Conservation (phyloP, 1,139 yeast genomes). For the Blastobotrys niveus region DNA sequence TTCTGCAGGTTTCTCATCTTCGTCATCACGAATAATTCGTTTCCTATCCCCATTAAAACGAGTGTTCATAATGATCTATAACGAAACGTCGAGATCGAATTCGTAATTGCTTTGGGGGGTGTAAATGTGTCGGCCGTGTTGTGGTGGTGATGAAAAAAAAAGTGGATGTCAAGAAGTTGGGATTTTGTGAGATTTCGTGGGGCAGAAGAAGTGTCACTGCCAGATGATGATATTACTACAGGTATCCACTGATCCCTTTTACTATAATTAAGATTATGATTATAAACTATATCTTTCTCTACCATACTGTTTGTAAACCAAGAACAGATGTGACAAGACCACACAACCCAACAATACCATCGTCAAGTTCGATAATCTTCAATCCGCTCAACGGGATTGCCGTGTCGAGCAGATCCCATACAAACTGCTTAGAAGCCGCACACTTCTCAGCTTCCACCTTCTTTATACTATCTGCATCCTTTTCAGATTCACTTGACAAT, state of each 20-base stretch:
- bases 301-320: constrained; percentile 74
- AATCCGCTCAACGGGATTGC: constrained; percentile 71
- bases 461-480: constrained; percentile 38
- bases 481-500: constrained; percentile 33
- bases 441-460: constrained; percentile 36
- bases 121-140: not conserved
- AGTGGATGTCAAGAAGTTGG: constrained; percentile 1
- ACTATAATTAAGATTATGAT: too few species aligned
- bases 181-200: not conserved
- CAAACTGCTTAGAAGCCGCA: constrained; percentile 55
- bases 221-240: too few species aligned
- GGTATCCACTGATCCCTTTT: too few species aligned
- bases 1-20: constrained; percentile 18
- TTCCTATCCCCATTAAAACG: constrained; percentile 26
- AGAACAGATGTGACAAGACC: constrained; percentile 77
- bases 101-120: too few species aligned
- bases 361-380: constrained; percentile 53
- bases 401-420: constrained; percentile 75
- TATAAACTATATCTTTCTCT: not conserved
- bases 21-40: constrained; percentile 31
- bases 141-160: constrained; percentile 1
- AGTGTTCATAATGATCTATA: constrained; percentile 12
- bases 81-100: too few species aligned
- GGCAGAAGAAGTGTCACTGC: not conserved
- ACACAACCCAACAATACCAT: constrained; percentile 78